These are phyloP conservation scores for Tuber magnatum DNA, from an alignment of 495 filamentous ascomycete genomes.

Conservation along the genomic window DNA sequence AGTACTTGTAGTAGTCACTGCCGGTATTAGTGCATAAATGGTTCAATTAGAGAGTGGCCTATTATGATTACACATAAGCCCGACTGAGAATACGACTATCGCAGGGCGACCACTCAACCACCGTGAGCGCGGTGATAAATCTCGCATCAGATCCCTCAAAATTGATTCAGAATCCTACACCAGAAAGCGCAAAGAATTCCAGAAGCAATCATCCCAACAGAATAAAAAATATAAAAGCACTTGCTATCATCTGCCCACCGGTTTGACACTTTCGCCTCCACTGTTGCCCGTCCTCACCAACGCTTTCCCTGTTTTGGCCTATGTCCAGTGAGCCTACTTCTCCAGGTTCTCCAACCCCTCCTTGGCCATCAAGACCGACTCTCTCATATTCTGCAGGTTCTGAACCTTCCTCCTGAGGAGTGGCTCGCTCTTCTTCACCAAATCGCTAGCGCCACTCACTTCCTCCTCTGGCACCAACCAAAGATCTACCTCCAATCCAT, in stretches of 20 bases:
- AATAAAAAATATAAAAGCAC: neutral
- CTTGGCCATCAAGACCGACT: neutral
- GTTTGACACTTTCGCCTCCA: neutral
- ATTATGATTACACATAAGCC: neutral
- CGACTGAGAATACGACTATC: neutral
- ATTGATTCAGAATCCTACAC: neutral
- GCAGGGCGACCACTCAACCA: neutral
- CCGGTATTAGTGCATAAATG: neutral
- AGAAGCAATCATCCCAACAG: neutral
- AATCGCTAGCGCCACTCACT: slow-evolving; percentile 9
- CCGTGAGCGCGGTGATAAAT: neutral
- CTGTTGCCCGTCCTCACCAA: neutral
- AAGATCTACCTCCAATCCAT: slow-evolving; percentile 24
- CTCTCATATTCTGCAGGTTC: neutral
- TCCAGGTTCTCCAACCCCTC: no score
- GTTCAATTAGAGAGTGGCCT: neutral
- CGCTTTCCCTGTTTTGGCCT: neutral
- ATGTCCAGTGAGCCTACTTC: neutral
- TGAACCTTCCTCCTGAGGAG: neutral
- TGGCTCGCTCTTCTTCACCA: neutral
- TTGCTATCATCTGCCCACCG: neutral
- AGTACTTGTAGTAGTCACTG: neutral
- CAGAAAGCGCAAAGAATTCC: neutral
- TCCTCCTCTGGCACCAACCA: slow-evolving; percentile 22
- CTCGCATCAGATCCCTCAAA: neutral